Evolutionary conservation across 2,329 filamentous ascomycete genomes (phyloP).

Genomic region (Emericellopsis cladophorae): DNA sequence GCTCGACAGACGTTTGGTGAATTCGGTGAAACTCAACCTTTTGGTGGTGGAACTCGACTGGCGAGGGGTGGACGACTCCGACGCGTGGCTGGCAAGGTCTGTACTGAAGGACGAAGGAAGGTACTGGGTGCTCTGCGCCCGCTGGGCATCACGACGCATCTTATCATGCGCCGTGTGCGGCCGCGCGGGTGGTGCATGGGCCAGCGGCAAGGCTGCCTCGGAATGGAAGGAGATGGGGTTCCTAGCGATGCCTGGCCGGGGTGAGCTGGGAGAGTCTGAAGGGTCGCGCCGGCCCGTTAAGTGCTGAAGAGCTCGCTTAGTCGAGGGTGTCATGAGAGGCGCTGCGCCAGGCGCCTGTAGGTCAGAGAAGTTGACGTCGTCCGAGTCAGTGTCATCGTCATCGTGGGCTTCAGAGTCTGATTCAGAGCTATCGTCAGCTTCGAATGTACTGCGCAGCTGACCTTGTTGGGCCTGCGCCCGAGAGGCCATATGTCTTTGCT

Average conservation of each 20-base stretch:
- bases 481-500: constrained; percentile 21
- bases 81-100: neutral
- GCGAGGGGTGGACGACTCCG: constrained; percentile 18
- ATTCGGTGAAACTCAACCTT: constrained; percentile 48
- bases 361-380: constrained; percentile 9
- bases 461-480: constrained; percentile 13
- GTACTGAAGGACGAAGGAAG: constrained; percentile 9
- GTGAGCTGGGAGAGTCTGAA: constrained; percentile 15
- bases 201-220: constrained; percentile 7
- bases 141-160: constrained; percentile 28
- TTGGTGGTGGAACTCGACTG: constrained; percentile 41
- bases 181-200: constrained; percentile 17
- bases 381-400: constrained; percentile 21
- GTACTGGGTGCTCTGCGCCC: constrained; percentile 35
- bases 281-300: constrained; percentile 30
- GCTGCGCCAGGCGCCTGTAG: constrained; percentile 10
- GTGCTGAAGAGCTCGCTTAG: constrained; percentile 37
- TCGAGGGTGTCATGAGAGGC: constrained; percentile 27
- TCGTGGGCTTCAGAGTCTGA: constrained; percentile 25
- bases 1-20: constrained; percentile 46
- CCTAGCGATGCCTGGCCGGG: constrained; percentile 17
- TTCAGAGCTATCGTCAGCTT: constrained; percentile 33
- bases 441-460: constrained; percentile 35
- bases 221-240: constrained; percentile 18
- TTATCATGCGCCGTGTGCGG: constrained; percentile 43